Percentiles rank a stretch among this genome's conserved stretches.
Evolutionary conservation across 225 moss, liverwort and hornwort genomes (phyloP).

Genomic region (Asterella californica): DNA sequence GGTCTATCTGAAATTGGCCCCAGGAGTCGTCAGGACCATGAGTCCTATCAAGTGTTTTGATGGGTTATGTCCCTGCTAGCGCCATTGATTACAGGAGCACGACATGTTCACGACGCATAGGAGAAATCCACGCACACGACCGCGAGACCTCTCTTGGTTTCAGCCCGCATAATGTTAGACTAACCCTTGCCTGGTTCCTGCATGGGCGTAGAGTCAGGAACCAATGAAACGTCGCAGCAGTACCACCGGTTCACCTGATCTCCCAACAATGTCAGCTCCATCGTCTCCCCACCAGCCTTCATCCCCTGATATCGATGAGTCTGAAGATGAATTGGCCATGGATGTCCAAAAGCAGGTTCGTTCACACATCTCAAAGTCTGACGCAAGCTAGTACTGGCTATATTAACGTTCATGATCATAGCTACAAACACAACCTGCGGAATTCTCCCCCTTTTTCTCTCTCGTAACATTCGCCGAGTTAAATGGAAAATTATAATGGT

Average conservation of each 20-base stretch:
- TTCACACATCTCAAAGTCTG: no score
- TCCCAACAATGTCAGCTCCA: slow-evolving; percentile 42
- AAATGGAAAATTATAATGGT: neutral
- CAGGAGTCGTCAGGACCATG: no score
- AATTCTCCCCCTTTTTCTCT: neutral
- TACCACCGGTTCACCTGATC: slow-evolving; percentile 12
- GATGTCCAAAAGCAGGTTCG: slow-evolving; percentile 36
- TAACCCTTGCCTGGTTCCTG: neutral
- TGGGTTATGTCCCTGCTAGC: no score
- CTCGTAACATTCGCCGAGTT: neutral
- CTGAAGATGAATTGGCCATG: slow-evolving; percentile 2
- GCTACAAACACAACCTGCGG: neutral
- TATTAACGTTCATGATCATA: neutral
- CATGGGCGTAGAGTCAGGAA: slow-evolving; percentile 27
- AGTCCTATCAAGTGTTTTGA: no score
- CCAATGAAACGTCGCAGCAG: slow-evolving; percentile 28
- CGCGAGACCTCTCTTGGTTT: no score
- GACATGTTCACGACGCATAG: no score
- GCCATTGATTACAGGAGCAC: no score
- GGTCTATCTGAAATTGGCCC: no score
- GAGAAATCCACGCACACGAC: neutral
- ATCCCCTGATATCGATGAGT: slow-evolving; percentile 2
- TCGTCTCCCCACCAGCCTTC: slow-evolving; percentile 31
- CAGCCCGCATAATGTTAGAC: no score
- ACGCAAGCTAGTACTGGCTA: no score